Evolutionary conservation across 257 asterid species (phyloP).

Genomic region (Nicotiana obtusifolia): DNA sequence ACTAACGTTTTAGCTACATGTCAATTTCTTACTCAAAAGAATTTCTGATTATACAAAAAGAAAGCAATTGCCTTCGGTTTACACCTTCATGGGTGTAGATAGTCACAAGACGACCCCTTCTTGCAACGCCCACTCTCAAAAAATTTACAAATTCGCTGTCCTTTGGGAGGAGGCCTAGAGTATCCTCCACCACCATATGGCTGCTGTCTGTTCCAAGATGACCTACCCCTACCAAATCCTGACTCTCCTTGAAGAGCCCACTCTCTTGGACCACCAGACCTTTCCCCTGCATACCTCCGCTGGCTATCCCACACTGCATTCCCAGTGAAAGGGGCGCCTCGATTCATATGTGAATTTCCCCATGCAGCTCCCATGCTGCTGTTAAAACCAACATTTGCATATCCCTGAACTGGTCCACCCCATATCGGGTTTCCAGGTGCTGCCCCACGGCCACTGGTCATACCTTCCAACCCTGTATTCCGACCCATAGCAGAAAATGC

Average conservation of each 20-base stretch:
- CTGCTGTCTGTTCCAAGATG: constrained; percentile 58
- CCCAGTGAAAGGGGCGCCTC: constrained; percentile 36
- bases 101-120: constrained; percentile 88
- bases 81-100: constrained; percentile 58
- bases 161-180: constrained; percentile 57
- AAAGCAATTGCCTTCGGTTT: constrained; percentile 10
- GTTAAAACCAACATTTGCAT: constrained; percentile 48
- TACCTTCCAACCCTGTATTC: constrained; percentile 32
- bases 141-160: constrained; percentile 83
- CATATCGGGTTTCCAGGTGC: constrained; percentile 60
- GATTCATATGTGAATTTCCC: constrained; percentile 46
- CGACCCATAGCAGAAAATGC: constrained; percentile 27
- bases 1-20: constrained; percentile 4
- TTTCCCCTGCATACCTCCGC: constrained; percentile 56
- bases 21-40: constrained; percentile 10
- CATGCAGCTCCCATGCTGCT: constrained; percentile 41
- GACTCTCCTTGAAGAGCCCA: constrained; percentile 55
- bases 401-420: constrained; percentile 63
- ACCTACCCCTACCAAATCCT: constrained; percentile 60
- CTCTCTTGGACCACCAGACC: constrained; percentile 64
- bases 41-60: constrained; percentile 19
- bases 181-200: constrained; percentile 52
- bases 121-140: constrained; percentile 85
- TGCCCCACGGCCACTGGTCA: constrained; percentile 49
- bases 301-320: constrained; percentile 64